Evolutionary conservation across 1,284 basidiomycete species (phyloP), one percentile per base, ranked within the genome.

Genomic region (Cystobasidium slooffiae): DNA sequence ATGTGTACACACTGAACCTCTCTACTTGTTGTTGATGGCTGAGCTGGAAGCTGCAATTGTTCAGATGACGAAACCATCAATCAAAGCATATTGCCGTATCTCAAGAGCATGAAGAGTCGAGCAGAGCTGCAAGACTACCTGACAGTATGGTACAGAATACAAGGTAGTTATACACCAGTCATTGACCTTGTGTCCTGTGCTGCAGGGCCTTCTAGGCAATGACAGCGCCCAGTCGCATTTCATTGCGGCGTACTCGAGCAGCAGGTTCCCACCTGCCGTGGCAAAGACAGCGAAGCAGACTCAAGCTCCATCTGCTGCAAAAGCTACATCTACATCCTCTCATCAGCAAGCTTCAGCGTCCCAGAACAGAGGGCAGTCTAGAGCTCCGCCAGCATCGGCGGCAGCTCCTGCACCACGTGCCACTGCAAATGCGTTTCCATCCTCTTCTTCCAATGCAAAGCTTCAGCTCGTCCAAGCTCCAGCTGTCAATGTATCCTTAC

Each of bases 101-200:
- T 73, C n/a, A 59, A 73, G n/a, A 65, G 52, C 49, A 62, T 73
- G 62, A 66, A 44, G 41, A 64, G 52, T 3, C 61, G 70, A 7
- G 63, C 63, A 47, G 70, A 73, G 53, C 55, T 73, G 52, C 70
- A 73, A 41, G 70, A 73, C 51, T 58, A 73, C 62, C 63, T 73
- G 20, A 73, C 63, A 9, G 69, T 72, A 41, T 12, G 61, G 18
- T 14, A 6, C 52, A 24, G 9, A 14, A 9, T 20, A 10, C n/a
- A 7, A 51, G 9, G 16, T n/a, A 22, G 24, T 24, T 47, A 37
- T 52, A 14, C 59, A 62, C 31, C 51, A 44, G 24, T 66, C 9
- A 31, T 5, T 47, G 18, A 20, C 1, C 41, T 47, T 10, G 7
- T 20, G 6, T 53, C 16, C 24, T 8, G 24, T 43, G 22, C 20